These are phyloP conservation scores for Calonectria henricotiae DNA, from an alignment of 2,329 filamentous ascomycete species.

Conservation along the genomic window DNA sequence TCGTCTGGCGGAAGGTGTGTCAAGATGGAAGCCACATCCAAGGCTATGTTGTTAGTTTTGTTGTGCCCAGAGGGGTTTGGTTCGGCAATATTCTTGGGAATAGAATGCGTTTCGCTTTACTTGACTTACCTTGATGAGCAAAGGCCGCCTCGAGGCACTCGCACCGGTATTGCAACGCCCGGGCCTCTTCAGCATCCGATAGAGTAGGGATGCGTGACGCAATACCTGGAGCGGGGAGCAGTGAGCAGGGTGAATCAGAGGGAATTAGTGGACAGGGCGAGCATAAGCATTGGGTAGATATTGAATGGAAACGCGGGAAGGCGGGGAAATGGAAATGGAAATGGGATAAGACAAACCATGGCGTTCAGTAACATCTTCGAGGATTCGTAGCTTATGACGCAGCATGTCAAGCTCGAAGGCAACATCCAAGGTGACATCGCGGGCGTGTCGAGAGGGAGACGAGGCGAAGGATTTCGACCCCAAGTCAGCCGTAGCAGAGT, in stretches of 20 bases:
- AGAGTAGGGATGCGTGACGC: conserved; percentile 61
- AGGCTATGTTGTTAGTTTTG: conserved; percentile 51
- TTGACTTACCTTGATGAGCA: conserved; percentile 57
- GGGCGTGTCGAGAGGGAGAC: conserved; percentile 65
- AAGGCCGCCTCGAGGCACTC: conserved; percentile 72
- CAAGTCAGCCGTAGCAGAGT: conserved; percentile 61
- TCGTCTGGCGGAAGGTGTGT: conserved; percentile 51
- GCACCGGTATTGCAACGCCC: conserved; percentile 72
- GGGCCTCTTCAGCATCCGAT: conserved; percentile 72
- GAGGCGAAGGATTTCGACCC: conserved; percentile 67
- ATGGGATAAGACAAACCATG: conserved; percentile 62
- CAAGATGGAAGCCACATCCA: conserved; percentile 56
- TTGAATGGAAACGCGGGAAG: conserved; percentile 26
- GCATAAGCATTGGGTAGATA: conserved; percentile 31
- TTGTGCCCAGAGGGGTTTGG: background rate
- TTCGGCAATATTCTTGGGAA: background rate
- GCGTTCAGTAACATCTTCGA: conserved; percentile 66
- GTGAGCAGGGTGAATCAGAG: conserved; percentile 42
- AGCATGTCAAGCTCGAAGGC: conserved; percentile 70
- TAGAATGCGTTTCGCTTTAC: background rate
- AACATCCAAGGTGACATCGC: conserved; percentile 66
- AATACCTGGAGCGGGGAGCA: conserved; percentile 48
- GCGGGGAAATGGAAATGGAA: conserved; percentile 32
- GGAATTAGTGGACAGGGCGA: conserved; percentile 27
- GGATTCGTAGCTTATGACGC: conserved; percentile 69